Conservation (phyloP, 2,329 filamentous ascomycete species). For the Fusarium xyrophilum region DNA sequence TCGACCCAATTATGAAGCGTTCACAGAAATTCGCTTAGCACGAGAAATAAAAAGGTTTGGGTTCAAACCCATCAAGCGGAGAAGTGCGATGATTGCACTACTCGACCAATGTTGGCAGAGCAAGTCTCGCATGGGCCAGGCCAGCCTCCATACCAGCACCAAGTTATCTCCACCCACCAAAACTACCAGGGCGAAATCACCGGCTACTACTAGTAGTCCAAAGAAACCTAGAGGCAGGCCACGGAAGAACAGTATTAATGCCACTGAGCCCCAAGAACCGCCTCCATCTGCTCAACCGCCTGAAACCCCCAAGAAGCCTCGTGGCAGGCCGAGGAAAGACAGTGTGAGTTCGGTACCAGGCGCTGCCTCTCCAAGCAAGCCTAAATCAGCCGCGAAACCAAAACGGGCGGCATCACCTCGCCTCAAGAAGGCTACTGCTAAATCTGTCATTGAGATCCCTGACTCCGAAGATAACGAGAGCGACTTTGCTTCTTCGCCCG, state of each 20-base stretch:
- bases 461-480: slow-evolving; percentile 56
- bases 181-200: slow-evolving; percentile 18
- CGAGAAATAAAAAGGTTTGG: slow-evolving; percentile 69
- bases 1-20: slow-evolving; percentile 65
- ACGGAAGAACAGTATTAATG: slow-evolving; percentile 41
- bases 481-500: slow-evolving; percentile 43
- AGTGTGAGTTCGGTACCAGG: slow-evolving; percentile 7
- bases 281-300: slow-evolving; percentile 46
- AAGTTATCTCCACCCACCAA: slow-evolving; percentile 24
- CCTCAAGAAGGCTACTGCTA: slow-evolving; percentile 17
- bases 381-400: slow-evolving; percentile 5
- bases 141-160: slow-evolving; percentile 28
- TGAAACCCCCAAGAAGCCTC: slow-evolving; percentile 46
- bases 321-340: slow-evolving; percentile 54
- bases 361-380: slow-evolving; percentile 7
- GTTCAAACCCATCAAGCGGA: slow-evolving; percentile 74
- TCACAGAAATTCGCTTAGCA: slow-evolving; percentile 68
- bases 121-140: slow-evolving; percentile 49
- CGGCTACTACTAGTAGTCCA: slow-evolving; percentile 2
- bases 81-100: slow-evolving; percentile 72
- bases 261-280: slow-evolving; percentile 43
- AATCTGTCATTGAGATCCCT: slow-evolving; percentile 54
- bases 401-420: slow-evolving; percentile 27
- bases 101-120: slow-evolving; percentile 75
- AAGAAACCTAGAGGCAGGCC: slow-evolving; percentile 47